A percentile compares a stretch with the other conserved stretches of the same genome.
These are phyloP conservation scores for Lablab purpureus DNA, from an alignment of 306 rosid species.

Conservation along the genomic window DNA sequence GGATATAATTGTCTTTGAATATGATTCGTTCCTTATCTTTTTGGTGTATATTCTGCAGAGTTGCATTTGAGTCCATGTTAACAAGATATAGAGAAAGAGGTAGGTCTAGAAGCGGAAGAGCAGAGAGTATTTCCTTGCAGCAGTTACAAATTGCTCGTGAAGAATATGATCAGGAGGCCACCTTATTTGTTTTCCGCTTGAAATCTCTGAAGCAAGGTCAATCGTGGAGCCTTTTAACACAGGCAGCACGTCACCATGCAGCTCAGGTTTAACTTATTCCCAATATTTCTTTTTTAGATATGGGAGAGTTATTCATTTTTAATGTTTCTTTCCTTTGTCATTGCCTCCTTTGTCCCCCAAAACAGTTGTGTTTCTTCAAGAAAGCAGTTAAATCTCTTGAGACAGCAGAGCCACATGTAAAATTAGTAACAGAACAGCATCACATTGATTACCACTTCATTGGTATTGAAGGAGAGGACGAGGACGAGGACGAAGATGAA, in stretches of 20 bases:
- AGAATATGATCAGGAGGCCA: constrained; percentile 85
- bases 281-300: background rate
- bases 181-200: constrained; percentile 78
- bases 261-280: constrained; percentile 69
- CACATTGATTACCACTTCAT: constrained; percentile 83
- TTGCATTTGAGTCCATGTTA: constrained; percentile 67
- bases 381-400: constrained; percentile 78
- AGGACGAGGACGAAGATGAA: constrained; percentile 51
- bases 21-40: constrained; percentile 32
- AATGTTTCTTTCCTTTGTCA: constrained; percentile 27
- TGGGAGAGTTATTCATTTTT: constrained; percentile 21
- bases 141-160: constrained; percentile 73
- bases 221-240: constrained; percentile 83
- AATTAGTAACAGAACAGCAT: constrained; percentile 71
- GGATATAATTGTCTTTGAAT: constrained; percentile 9
- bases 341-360: constrained; percentile 36
- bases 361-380: constrained; percentile 82
- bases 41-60: constrained; percentile 60
- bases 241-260: constrained; percentile 95
- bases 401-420: constrained; percentile 78
- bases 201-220: constrained; percentile 94
- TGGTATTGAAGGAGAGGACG: constrained; percentile 73
- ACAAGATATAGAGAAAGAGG: constrained; percentile 74
- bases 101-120: constrained; percentile 66
- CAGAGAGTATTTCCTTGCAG: constrained; percentile 66